Evolutionary conservation across 805 yeast genomes (phyloP).

Genomic region (Nakazawaea sp.): DNA sequence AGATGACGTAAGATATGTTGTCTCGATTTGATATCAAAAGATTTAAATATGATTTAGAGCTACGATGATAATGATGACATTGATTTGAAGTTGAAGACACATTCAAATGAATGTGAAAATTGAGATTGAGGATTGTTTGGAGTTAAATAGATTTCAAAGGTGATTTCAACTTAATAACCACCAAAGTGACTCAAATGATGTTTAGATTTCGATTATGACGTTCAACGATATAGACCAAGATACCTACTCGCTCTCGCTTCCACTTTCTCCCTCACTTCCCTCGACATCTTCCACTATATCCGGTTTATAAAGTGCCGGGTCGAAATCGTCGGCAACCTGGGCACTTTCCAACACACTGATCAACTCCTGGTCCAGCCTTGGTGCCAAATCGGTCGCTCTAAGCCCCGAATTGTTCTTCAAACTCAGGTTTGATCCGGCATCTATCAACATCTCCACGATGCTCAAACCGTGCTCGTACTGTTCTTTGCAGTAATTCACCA

Average conservation of each 20-base stretch:
- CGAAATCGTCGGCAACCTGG: slow-evolving; percentile 57
- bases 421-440: slow-evolving; percentile 85
- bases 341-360: slow-evolving; percentile 70
- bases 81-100: slow-evolving; percentile 12
- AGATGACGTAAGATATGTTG: too few species aligned
- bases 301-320: slow-evolving; percentile 27
- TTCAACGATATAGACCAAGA: too few species aligned
- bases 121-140: too few species aligned
- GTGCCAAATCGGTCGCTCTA: slow-evolving; percentile 65
- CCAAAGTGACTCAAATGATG: too few species aligned
- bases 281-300: slow-evolving; percentile 29
- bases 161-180: too few species aligned
- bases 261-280: slow-evolving; percentile 23
- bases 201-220: too few species aligned
- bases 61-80: slow-evolving; percentile 13
- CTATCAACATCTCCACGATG: slow-evolving; percentile 73
- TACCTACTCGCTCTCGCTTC: slow-evolving; percentile 28
- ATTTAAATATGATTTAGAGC: too few species aligned
- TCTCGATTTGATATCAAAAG: too few species aligned
- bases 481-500: slow-evolving; percentile 66
- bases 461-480: slow-evolving; percentile 85
- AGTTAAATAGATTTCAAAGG: too few species aligned
- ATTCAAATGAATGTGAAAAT: neutral
- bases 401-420: slow-evolving; percentile 53
- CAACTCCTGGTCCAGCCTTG: slow-evolving; percentile 43